Conservation (phyloP, 208 protist species). For the Naegleria fowleri region DNA sequence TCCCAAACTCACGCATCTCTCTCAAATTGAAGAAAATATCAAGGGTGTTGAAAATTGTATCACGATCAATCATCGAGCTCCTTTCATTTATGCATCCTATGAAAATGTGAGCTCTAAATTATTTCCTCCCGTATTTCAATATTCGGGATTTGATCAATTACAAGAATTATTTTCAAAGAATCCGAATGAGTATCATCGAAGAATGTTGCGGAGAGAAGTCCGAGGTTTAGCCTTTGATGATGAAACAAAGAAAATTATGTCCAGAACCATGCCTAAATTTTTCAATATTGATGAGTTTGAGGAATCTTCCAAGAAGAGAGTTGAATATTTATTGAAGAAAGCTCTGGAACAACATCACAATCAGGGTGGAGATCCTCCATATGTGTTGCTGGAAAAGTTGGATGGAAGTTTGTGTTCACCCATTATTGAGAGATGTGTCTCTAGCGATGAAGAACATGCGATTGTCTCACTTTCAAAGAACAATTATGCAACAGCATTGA, state of each 20-base stretch:
- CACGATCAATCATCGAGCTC: background rate
- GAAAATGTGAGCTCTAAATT: background rate
- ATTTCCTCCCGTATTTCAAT: background rate
- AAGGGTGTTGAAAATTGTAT: background rate
- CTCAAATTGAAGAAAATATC: background rate
- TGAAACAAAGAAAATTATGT: background rate
- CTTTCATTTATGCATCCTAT: background rate
- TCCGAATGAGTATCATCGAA: background rate
- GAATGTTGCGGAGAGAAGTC: conserved; percentile 12
- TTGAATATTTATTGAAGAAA: background rate
- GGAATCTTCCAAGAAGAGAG: background rate
- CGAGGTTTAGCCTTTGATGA: conserved; percentile 26
- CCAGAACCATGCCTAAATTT: background rate
- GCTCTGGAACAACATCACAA: background rate
- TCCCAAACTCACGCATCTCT: background rate
- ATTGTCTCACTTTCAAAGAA: background rate
- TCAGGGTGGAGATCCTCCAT: background rate
- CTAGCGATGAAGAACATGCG: background rate
- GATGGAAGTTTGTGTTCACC: conserved; percentile 16
- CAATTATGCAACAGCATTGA: background rate
- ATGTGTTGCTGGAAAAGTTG: background rate
- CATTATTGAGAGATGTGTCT: background rate
- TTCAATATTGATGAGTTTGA: background rate
- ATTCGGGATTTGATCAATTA: background rate
- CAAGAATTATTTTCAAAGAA: background rate